Percentiles rank a stretch among this genome's conserved stretches.
Evolutionary conservation across 306 rosid species (phyloP).

Genomic region (Lathyrus tuberosus): DNA sequence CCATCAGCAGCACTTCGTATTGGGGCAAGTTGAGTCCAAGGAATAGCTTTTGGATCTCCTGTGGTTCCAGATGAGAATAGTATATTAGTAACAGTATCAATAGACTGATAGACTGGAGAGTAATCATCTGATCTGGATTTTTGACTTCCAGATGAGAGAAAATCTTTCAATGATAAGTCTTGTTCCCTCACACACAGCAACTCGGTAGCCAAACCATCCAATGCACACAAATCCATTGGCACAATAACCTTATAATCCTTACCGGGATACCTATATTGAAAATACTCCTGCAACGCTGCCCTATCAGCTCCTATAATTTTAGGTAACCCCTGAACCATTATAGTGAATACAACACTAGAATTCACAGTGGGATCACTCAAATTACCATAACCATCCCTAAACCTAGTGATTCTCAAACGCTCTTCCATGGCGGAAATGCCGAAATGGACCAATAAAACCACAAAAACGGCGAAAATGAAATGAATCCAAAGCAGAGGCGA

Average conservation of each 20-base stretch:
- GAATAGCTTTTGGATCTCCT: too few relatives aligned
- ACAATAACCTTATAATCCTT: conserved; percentile 76
- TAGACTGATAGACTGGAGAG: too few relatives aligned
- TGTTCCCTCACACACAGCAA: conserved; percentile 72
- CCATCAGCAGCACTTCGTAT: too few relatives aligned
- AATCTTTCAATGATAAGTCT: too few relatives aligned
- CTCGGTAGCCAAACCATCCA: conserved; percentile 82
- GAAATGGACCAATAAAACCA: conserved; percentile 71
- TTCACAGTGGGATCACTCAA: conserved; percentile 62
- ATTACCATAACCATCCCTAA: conserved; percentile 87
- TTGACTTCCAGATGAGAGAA: too few relatives aligned
- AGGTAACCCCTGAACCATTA: conserved; percentile 93
- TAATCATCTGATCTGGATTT: too few relatives aligned
- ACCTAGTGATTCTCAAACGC: conserved; percentile 74
- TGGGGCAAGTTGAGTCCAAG: too few relatives aligned
- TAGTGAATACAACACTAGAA: conserved; percentile 86
- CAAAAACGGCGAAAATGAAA: conserved; percentile 66
- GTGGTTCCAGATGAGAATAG: too few relatives aligned
- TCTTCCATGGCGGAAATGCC: conserved; percentile 71
- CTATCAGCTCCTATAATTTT: conserved; percentile 72
- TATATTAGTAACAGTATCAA: too few relatives aligned
- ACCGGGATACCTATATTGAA: conserved; percentile 88
- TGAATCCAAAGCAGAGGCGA: conserved; percentile 87
- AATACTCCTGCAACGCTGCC: conserved; percentile 70
- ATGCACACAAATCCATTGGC: conserved; percentile 93